Evolutionary conservation across 2,329 filamentous ascomycete genomes (phyloP).

Genomic region (Penicillium decumbens): DNA sequence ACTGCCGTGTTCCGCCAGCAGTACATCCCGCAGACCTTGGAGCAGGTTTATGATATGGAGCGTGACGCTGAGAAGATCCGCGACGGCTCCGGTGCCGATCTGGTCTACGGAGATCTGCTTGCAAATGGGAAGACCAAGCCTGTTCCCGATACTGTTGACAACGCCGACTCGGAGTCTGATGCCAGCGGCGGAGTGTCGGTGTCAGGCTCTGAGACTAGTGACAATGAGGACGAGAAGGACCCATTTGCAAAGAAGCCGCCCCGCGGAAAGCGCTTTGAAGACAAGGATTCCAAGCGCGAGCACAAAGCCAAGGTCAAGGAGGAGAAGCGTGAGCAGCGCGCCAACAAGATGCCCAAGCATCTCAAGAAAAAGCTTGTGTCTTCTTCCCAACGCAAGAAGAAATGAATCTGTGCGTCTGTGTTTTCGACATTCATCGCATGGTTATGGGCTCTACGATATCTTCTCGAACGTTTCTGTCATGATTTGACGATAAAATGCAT

Average conservation of each 20-base stretch:
- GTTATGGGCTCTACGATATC: constrained; percentile 11
- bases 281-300: constrained; percentile 82
- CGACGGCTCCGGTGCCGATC: constrained; percentile 66
- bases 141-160: constrained; percentile 33
- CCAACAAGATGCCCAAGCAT: constrained; percentile 94
- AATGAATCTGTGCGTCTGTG: constrained; percentile 22
- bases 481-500: constrained; percentile 30
- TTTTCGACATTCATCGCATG: constrained; percentile 10
- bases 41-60: constrained; percentile 95
- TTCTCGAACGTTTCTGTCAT: constrained; percentile 19
- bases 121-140: constrained; percentile 54
- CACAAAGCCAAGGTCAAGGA: constrained; percentile 93
- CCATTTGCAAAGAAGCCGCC: constrained; percentile 63
- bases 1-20: constrained; percentile 92
- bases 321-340: constrained; percentile 86
- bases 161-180: constrained; percentile 32
- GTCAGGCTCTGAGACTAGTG: constrained; percentile 44
- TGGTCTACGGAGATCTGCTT: constrained; percentile 80
- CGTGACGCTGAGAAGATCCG: constrained; percentile 76
- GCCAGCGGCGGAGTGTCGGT: constrained; percentile 35
- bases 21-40: constrained; percentile 91
- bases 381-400: constrained; percentile 34
- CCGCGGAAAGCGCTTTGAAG: constrained; percentile 78
- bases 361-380: constrained; percentile 65
- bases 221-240: constrained; percentile 43